Conservation (phyloP, 202 grass and related monocot species). For the Musa balbisiana region DNA sequence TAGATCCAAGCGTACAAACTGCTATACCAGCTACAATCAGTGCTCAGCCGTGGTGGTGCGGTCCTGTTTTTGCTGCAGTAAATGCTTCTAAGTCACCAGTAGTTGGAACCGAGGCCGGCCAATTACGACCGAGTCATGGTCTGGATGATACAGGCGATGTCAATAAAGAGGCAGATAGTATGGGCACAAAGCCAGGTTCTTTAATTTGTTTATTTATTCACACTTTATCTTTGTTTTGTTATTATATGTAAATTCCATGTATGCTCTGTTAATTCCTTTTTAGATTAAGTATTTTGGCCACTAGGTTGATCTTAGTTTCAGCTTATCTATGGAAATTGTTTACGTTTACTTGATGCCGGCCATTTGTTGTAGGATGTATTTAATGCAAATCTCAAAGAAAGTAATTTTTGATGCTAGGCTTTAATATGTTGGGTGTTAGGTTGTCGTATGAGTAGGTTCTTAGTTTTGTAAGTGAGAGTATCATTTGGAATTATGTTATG, state of each 20-base stretch:
- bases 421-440: too few relatives aligned
- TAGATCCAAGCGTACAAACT: not conserved
- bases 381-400: too few relatives aligned
- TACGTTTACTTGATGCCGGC: too few relatives aligned
- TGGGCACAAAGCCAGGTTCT: not conserved
- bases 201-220: not conserved
- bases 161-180: not conserved
- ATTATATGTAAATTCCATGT: not conserved
- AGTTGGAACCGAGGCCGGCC: not conserved
- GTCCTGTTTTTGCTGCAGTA: not conserved
- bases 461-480: too few relatives aligned
- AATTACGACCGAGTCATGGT: not conserved
- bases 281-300: too few relatives aligned
- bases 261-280: too few relatives aligned
- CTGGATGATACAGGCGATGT: not conserved
- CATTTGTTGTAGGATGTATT: too few relatives aligned
- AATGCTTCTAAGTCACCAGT: not conserved
- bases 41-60: not conserved
- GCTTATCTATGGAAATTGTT: too few relatives aligned
- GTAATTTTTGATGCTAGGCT: not conserved
- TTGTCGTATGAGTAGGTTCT: too few relatives aligned
- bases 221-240: not conserved
- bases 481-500: too few relatives aligned
- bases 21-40: not conserved
- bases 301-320: too few relatives aligned